phyloP scores from a whole-genome alignment of 495 filamentous ascomycete genomes.

The Penicillium arizonense region DNA sequence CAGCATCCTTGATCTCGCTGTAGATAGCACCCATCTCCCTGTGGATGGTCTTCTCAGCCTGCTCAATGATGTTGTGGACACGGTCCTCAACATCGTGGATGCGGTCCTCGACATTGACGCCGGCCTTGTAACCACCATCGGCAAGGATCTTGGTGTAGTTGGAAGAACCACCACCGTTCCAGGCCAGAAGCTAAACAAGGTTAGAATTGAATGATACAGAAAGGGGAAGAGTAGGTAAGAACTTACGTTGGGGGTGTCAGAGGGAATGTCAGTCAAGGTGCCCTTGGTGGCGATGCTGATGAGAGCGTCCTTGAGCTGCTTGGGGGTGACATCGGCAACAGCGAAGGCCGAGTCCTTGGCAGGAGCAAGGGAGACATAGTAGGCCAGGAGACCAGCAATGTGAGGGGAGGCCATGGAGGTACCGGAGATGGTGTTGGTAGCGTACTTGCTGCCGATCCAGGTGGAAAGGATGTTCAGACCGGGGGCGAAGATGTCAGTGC shows the following conservation, averaged over 20 bases:
- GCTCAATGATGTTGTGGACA: slow-evolving; percentile 30
- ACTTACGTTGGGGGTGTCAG: slow-evolving; percentile 75
- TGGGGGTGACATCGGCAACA: slow-evolving; percentile 84
- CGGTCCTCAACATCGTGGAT: slow-evolving; percentile 22
- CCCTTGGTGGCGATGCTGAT: slow-evolving; percentile 79
- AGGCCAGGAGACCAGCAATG: slow-evolving; percentile 92
- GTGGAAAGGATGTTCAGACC: slow-evolving; percentile 96
- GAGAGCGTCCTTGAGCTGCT: slow-evolving; percentile 88
- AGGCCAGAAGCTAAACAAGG: slow-evolving; percentile 73
- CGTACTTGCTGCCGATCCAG: slow-evolving; percentile 94
- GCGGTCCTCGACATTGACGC: slow-evolving; percentile 9
- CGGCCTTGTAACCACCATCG: slow-evolving; percentile 52
- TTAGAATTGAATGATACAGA: slow-evolving; percentile 35
- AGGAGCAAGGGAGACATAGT: slow-evolving; percentile 95
- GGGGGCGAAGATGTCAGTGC: slow-evolving; percentile 98
- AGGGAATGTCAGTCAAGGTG: slow-evolving; percentile 79
- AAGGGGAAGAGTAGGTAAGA: not conserved
- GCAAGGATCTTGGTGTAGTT: slow-evolving; percentile 87
- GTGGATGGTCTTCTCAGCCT: slow-evolving; percentile 37
- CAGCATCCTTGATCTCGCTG: slow-evolving; percentile 46
- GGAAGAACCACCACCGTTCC: slow-evolving; percentile 93
- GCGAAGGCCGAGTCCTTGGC: slow-evolving; percentile 83
- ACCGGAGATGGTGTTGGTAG: slow-evolving; percentile 97
- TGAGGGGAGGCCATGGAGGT: slow-evolving; percentile 99
- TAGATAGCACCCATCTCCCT: slow-evolving; percentile 45